Conservation (phyloP, 1,284 basidiomycete species). For the Athelia sp. region DNA sequence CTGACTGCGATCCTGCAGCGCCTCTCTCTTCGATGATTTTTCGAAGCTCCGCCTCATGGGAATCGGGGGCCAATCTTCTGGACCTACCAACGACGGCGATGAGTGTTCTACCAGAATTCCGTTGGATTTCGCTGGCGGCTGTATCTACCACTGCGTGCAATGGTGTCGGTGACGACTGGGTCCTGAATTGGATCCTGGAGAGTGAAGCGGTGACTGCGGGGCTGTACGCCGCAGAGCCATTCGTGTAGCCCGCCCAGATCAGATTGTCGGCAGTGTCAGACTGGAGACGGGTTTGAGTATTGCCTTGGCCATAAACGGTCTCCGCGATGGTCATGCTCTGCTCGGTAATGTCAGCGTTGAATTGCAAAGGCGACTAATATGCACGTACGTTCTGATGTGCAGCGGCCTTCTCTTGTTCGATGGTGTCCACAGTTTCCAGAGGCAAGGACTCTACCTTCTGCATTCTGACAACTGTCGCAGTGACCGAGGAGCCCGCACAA, state of each 20-base stretch:
- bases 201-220: slow-evolving; percentile 36
- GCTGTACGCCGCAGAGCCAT: slow-evolving; percentile 17
- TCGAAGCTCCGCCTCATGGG: slow-evolving; percentile 53
- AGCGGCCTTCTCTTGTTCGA: slow-evolving; percentile 24
- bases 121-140: slow-evolving; percentile 21
- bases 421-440: slow-evolving; percentile 24
- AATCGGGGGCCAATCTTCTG: slow-evolving; percentile 58
- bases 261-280: slow-evolving; percentile 74
- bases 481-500: slow-evolving; percentile 57
- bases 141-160: slow-evolving; percentile 51
- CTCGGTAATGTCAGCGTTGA: slow-evolving; percentile 7
- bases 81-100: slow-evolving; percentile 74
- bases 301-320: slow-evolving; percentile 62
- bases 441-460: slow-evolving; percentile 32
- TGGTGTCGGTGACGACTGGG: slow-evolving; percentile 41
- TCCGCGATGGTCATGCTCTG: slow-evolving; percentile 52
- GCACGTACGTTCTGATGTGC: slow-evolving; percentile 14
- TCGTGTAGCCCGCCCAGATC: slow-evolving; percentile 54
- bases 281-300: slow-evolving; percentile 57
- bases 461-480: slow-evolving; percentile 68
- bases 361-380: not conserved
- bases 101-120: slow-evolving; percentile 30
- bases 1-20: slow-evolving; percentile 35
- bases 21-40: slow-evolving; percentile 31
- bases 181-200: slow-evolving; percentile 52